Conservation (phyloP, 2,329 filamentous ascomycete genomes). For the Aspergillus pseudonomiae region DNA sequence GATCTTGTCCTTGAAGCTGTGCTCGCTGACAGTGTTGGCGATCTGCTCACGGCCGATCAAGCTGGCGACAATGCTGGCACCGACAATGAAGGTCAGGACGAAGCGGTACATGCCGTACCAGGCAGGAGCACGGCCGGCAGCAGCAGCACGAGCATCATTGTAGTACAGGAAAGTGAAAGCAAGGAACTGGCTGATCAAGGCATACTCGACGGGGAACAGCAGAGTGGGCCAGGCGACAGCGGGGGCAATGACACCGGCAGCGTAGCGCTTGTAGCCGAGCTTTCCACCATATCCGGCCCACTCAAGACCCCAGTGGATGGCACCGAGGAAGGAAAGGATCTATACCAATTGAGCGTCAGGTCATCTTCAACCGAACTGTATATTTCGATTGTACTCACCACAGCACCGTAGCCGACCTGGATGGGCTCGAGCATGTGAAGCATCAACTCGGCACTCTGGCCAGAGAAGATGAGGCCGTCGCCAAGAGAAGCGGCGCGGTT, state of each 20-base stretch:
- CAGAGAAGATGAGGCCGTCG: slow-evolving; percentile 65
- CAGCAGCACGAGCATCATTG: slow-evolving; percentile 73
- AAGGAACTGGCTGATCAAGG: slow-evolving; percentile 81
- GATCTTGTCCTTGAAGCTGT: slow-evolving; percentile 53
- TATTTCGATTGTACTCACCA: slow-evolving; percentile 56
- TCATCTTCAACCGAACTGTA: slow-evolving; percentile 1
- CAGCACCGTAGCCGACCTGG: slow-evolving; percentile 87
- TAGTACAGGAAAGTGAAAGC: slow-evolving; percentile 87
- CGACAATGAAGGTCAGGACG: slow-evolving; percentile 87
- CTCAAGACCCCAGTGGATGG: slow-evolving; percentile 91
- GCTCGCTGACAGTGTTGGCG: slow-evolving; percentile 42
- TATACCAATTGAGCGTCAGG: slow-evolving; percentile 33
- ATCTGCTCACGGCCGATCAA: slow-evolving; percentile 83
- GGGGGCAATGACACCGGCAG: slow-evolving; percentile 77
- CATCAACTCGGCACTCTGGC: slow-evolving; percentile 71
- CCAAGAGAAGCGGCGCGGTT: slow-evolving; percentile 68
- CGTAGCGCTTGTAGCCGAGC: slow-evolving; percentile 78
- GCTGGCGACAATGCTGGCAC: slow-evolving; percentile 76
- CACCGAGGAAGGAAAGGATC: slow-evolving; percentile 93
- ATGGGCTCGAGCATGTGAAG: slow-evolving; percentile 79
- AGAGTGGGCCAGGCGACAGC: slow-evolving; percentile 88
- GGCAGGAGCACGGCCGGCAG: slow-evolving; percentile 74
- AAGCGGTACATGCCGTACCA: slow-evolving; percentile 94
- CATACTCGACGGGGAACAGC: slow-evolving; percentile 80
- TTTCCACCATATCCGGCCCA: slow-evolving; percentile 69